Base-by-base conservation (phyloP, 2,329 filamentous ascomycete genomes). In the Neopestalotiopsis rosae region DNA sequence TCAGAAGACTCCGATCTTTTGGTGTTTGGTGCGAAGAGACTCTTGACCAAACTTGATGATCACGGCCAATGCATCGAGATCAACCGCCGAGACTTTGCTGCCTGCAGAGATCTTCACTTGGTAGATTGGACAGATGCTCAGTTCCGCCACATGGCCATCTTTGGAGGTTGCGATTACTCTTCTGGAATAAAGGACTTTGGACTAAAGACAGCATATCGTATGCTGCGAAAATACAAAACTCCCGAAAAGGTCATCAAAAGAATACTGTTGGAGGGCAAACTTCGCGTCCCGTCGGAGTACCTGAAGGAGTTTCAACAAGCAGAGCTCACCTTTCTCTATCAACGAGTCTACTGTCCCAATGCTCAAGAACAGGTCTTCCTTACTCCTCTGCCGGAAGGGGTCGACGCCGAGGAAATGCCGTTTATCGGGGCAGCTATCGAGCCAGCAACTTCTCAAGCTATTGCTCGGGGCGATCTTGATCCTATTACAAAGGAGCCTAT, bases 131-230 rank as follows among this genome's bases (percentile, higher is more conserved):
- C 93, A 1, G 95, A 98, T 79, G 86, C 87, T 10, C 94, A 98
- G 73, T 99, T 99, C 75, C 89, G 96, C 69, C 91, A 90, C 66
- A 99, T 99, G 96, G 94, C 95, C 56, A 99, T 99, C 73, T 83
- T 99, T 69, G 97, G 94, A 77, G 96, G 96, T 7, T 99, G 96
- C 78, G 96, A 99, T 78, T 99, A 99, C 79, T 87, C 98, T n/a
- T 85, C 91, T 2, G 92, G 92, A 69, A 93, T 99, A 71, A 91
- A 90, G 68, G 92, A 92, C 65, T 90, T 99, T 80, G 96, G 96
- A 0, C 81, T 99, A 68, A 98, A 98, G 84, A 98, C 95, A 5
- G 95, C 96, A 0, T 93, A 99, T 80, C 91, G 94, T 59, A 89
- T 96, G 83, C 88, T 99, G 69, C 90, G 95, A 69, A 97, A 97